phyloP scores from a whole-genome alignment of 2,329 filamentous ascomycete genomes.

The Ophiostoma australiae region DNA sequence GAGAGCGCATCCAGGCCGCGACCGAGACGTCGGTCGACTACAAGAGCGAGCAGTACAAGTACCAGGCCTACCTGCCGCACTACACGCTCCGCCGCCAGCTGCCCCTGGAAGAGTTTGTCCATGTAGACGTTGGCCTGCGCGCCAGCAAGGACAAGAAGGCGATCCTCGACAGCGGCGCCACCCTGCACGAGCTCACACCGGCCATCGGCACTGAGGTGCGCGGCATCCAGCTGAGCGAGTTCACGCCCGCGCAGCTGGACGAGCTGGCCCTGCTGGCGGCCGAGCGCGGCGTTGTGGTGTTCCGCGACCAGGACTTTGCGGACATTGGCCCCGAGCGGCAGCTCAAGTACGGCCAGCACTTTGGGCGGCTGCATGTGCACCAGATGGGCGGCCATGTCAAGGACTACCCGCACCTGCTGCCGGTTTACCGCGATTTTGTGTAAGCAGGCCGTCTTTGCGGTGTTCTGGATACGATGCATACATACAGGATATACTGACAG shows the following conservation, averaged over 20 bases:
- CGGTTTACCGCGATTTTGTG: constrained; percentile 34
- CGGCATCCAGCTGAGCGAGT: constrained; percentile 8
- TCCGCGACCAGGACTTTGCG: constrained; percentile 38
- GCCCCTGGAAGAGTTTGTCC: constrained; percentile 25
- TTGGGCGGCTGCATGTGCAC: constrained; percentile 42
- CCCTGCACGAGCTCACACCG: constrained; percentile 22
- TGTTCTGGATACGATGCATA: background rate
- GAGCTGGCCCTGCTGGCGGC: constrained; percentile 22
- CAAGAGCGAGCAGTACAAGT: constrained; percentile 23
- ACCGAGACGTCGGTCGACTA: constrained; percentile 26
- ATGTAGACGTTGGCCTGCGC: constrained; percentile 23
- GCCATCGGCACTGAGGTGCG: constrained; percentile 23
- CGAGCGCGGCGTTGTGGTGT: constrained; percentile 23
- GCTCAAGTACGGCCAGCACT: constrained; percentile 42
- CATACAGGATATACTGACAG: background rate
- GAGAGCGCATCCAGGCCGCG: constrained; percentile 1
- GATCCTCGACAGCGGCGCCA: constrained; percentile 23
- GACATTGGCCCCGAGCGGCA: constrained; percentile 34
- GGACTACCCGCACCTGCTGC: constrained; percentile 42
- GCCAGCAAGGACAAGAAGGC: constrained; percentile 24
- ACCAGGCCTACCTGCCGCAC: constrained; percentile 23
- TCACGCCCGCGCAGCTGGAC: constrained; percentile 17
- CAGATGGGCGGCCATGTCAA: constrained; percentile 42
- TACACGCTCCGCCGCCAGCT: constrained; percentile 22
- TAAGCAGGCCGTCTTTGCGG: background rate